Percentiles rank a stretch among this genome's conserved stretches.
Evolutionary conservation across 495 filamentous ascomycete species (phyloP).

Genomic region (Neurospora tetrasperma): DNA sequence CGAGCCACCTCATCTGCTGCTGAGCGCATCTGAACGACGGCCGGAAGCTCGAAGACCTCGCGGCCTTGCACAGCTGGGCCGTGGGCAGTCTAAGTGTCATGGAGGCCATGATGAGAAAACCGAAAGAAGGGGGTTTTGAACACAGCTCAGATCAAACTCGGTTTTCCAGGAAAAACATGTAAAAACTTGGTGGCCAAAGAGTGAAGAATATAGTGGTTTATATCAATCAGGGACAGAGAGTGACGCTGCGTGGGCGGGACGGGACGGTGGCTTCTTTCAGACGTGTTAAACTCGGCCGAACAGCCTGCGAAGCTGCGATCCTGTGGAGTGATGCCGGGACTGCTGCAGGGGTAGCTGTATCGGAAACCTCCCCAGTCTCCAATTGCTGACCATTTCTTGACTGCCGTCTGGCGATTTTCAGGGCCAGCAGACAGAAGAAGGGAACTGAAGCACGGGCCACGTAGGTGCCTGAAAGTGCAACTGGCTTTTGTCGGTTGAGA

Average conservation of each 20-base stretch:
- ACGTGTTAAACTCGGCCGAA: background rate
- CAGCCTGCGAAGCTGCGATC: background rate
- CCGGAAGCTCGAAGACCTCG: constrained; percentile 17
- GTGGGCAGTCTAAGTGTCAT: constrained; percentile 42
- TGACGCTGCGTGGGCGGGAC: background rate
- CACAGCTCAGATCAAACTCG: background rate
- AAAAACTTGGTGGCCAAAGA: background rate
- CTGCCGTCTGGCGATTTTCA: background rate
- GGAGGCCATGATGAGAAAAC: constrained; percentile 6
- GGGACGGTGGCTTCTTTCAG: background rate
- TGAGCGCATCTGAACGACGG: constrained; percentile 17
- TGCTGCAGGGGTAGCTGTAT: background rate
- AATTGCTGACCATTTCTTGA: background rate
- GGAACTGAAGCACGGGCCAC: background rate
- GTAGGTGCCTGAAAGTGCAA: background rate
- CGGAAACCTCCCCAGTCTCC: background rate
- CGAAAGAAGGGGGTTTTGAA: background rate
- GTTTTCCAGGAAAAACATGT: background rate
- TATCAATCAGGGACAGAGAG: background rate
- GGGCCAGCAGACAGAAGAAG: background rate
- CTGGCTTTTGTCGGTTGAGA: background rate
- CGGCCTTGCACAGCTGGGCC: constrained; percentile 32
- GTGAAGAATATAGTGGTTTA: background rate
- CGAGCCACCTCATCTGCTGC: constrained; percentile 42
- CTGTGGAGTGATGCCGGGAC: background rate